Conservation (phyloP, 306 rosid genomes). For the Cercis canadensis region DNA sequence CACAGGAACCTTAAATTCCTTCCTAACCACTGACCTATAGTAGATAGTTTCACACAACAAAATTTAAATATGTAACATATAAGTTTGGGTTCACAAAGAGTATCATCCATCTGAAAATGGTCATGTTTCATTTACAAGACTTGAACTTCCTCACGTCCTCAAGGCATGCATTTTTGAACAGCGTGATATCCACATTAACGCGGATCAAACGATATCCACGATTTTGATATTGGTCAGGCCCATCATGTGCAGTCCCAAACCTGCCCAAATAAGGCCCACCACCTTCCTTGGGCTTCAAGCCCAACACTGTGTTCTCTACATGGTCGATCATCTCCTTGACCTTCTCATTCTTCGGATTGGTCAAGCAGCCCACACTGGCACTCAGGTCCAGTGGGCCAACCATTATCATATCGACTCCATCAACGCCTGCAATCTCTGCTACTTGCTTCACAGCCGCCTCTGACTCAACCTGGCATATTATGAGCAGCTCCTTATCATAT, state of each 20-base stretch:
- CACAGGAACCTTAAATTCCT: too few relatives aligned
- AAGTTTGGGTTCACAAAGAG: not conserved
- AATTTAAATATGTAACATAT: not conserved
- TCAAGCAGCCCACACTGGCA: constrained; percentile 1
- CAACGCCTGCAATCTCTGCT: not conserved
- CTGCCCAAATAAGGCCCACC: not conserved
- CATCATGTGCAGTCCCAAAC: constrained; percentile 1
- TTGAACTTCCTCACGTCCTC: constrained; percentile 1
- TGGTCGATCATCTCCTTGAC: constrained; percentile 3
- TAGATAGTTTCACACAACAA: not conserved
- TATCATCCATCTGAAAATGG: not conserved
- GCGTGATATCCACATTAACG: not conserved
- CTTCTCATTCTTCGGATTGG: not conserved
- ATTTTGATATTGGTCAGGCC: not conserved
- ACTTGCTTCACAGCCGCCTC: too few relatives aligned
- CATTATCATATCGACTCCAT: constrained; percentile 18
- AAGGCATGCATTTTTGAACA: constrained; percentile 21
- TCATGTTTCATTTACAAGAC: not conserved
- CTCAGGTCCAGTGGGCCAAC: constrained; percentile 15
- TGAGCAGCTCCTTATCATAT: too few relatives aligned
- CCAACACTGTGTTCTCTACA: constrained; percentile 3
- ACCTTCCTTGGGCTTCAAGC: not conserved
- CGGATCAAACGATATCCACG: constrained; percentile 4
- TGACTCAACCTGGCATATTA: too few relatives aligned
- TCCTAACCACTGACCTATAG: too few relatives aligned